phyloP scores from a whole-genome alignment of 2,329 filamentous ascomycete genomes.

The Tolypocladium tropicale region DNA sequence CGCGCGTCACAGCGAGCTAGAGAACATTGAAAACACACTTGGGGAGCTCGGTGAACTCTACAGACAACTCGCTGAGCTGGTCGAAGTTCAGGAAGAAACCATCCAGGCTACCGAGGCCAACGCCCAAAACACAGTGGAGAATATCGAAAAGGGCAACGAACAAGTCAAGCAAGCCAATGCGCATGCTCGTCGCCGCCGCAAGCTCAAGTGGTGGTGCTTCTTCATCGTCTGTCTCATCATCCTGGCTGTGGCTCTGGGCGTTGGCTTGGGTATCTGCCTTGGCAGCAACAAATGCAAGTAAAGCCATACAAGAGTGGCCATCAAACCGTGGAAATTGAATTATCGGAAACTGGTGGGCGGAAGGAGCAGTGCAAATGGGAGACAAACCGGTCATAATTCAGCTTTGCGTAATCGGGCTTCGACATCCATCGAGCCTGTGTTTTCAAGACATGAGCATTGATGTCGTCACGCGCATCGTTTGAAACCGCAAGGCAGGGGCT shows the following conservation, averaged over 20 bases:
- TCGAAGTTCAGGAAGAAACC: constrained; percentile 45
- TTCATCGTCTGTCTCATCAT: constrained; percentile 49
- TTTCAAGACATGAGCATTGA: too few species aligned
- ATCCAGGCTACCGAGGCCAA: constrained; percentile 54
- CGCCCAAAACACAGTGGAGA: constrained; percentile 53
- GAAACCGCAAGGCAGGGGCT: neutral
- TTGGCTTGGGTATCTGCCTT: constrained; percentile 41
- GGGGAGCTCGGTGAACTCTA: constrained; percentile 61
- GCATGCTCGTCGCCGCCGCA: constrained; percentile 55
- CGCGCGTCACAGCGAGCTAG: constrained; percentile 73
- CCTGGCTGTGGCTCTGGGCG: constrained; percentile 41
- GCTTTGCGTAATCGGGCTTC: neutral
- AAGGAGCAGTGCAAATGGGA: neutral
- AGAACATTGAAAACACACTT: constrained; percentile 69
- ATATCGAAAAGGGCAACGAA: constrained; percentile 59
- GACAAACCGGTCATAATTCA: neutral
- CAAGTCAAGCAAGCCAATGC: constrained; percentile 60
- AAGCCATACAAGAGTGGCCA: neutral
- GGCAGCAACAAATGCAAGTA: constrained; percentile 8
- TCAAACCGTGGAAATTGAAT: neutral
- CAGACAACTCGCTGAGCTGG: constrained; percentile 60
- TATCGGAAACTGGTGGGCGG: too few species aligned
- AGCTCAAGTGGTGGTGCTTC: constrained; percentile 76
- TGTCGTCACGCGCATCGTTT: neutral
- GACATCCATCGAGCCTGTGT: neutral